A percentile compares a stretch with the other conserved stretches of the same genome.
phyloP scores from a whole-genome alignment of 768 basidiomycete species.

The Pulveroboletus sp. region DNA sequence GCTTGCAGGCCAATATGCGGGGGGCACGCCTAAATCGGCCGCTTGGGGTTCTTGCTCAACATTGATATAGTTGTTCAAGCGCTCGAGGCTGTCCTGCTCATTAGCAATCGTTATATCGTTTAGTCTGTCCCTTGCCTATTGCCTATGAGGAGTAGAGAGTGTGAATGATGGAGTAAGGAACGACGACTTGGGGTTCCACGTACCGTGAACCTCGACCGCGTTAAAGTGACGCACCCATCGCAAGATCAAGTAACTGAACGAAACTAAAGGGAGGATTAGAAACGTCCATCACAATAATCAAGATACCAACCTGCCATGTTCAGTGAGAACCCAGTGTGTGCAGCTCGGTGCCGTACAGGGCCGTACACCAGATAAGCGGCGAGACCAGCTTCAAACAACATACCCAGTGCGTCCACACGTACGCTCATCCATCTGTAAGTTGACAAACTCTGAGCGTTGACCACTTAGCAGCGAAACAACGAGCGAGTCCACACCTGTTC shows the following conservation, averaged over 20 bases:
- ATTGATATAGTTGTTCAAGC: not conserved
- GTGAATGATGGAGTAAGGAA: not conserved
- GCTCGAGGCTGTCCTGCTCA: not conserved
- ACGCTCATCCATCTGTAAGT: slow-evolving; percentile 42
- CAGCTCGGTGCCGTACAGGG: not conserved
- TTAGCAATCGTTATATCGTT: not conserved
- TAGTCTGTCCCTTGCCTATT: not conserved
- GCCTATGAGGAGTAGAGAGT: not conserved
- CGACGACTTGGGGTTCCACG: not conserved
- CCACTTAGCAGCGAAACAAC: not conserved
- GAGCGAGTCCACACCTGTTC: slow-evolving; percentile 35
- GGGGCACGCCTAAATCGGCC: not conserved
- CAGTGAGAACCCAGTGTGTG: slow-evolving; percentile 36
- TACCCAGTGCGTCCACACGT: slow-evolving; percentile 47
- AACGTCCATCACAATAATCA: not conserved
- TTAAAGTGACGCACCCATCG: slow-evolving; percentile 46
- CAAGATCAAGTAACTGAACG: slow-evolving; percentile 54
- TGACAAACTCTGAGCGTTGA: not conserved
- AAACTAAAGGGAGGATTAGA: slow-evolving; percentile 31
- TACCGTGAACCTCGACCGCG: slow-evolving; percentile 46
- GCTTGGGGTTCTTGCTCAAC: not conserved
- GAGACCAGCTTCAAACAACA: not conserved
- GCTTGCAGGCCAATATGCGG: not conserved
- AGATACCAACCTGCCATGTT: slow-evolving; percentile 32
- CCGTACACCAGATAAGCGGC: slow-evolving; percentile 5